A percentile compares a stretch with the other conserved stretches of the same genome.
phyloP scores from a whole-genome alignment of 2,329 filamentous ascomycete species.

The Cercospora sp. region DNA sequence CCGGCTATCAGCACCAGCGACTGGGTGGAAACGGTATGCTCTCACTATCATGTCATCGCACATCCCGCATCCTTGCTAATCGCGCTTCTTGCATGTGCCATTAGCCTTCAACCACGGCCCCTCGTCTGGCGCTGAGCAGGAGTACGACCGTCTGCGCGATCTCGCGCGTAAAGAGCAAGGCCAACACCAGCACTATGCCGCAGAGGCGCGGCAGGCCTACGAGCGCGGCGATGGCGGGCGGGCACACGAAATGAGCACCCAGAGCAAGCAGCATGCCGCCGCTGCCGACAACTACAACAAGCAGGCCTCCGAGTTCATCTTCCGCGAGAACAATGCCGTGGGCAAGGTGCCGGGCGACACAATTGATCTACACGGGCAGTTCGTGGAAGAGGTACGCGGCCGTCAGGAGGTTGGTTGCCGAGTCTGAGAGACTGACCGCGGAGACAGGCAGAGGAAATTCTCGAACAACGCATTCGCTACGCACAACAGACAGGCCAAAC shows the following conservation, averaged over 20 bases:
- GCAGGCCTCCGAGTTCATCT: constrained; percentile 91
- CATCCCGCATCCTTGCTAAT: constrained; percentile 8
- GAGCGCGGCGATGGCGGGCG: constrained; percentile 74
- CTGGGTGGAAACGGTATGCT: constrained; percentile 26
- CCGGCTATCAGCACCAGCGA: constrained; percentile 21
- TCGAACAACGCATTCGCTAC: constrained; percentile 80
- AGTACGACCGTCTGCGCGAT: constrained; percentile 88
- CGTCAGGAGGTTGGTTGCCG: not conserved
- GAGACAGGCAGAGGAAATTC: constrained; percentile 71
- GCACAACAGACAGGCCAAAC: constrained; percentile 72
- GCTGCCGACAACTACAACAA: constrained; percentile 87
- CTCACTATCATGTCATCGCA: constrained; percentile 17
- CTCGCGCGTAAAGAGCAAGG: constrained; percentile 77
- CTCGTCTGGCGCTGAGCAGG: constrained; percentile 69
- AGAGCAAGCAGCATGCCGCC: constrained; percentile 80
- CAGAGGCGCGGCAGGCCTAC: constrained; percentile 77
- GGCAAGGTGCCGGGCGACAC: constrained; percentile 75
- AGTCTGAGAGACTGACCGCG: not conserved
- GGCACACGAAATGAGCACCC: constrained; percentile 81
- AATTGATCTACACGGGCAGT: constrained; percentile 93
- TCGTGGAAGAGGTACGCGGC: constrained; percentile 68
- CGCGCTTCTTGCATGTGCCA: constrained; percentile 18
- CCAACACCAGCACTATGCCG: constrained; percentile 69
- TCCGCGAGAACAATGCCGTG: constrained; percentile 86
- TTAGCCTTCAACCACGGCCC: constrained; percentile 74